Base-by-base conservation (phyloP, 192 early-diverging fungal genomes). In the Allomyces macrogynus region DNA sequence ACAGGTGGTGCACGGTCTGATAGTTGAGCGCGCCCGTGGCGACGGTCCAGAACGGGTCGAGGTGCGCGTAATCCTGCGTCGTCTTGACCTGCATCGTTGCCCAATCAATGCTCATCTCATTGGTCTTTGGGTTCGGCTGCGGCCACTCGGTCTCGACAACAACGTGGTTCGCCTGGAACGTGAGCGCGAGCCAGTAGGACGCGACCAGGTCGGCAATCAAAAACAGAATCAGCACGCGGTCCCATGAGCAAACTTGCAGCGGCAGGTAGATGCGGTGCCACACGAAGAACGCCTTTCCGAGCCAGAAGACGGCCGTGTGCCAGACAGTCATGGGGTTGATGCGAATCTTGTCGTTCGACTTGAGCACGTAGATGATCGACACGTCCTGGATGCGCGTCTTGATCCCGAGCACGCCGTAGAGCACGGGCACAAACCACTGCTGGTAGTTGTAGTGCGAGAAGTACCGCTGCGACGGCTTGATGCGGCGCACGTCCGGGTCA, bases 91-190 rank as follows among this genome's bases (percentile, higher is more conserved):
- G 76, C 76, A 77, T 77, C 22, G 71, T 76, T 44, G 79, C 79
- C 80, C 80, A 82, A 69, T 82, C 80, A 61, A 69, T 73, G 61
- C 72, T 64, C 8, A 78, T 73, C 2, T 76, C 40, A 62, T 73
- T 74, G 43, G 68, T 71, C 32, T 40, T 40, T 65, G 71, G 67
- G 69, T 82, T 76, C 23, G 80, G 75, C 42, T 71, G 62, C 22
- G 80, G 80, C 80, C 80, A 82, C 63, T 75, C 69, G 10, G 78
- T 76, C 57, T 82, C 78, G 43, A 72, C 71, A 0, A 82, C 80
- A 8, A 82, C 80, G 60, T 82, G 80, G 72, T 82, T 82, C 4
- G 78, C 80, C 67, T 82, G 80, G 69, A 82, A 82, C 44, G 77
- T 75, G 26, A 80, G 66, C 3, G 80, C 75, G 32, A 82, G 70